A percentile compares a stretch with the other conserved stretches of the same genome.
These are phyloP conservation scores for Davidsoniella australis DNA, from an alignment of 2,329 filamentous ascomycete genomes.

Conservation along the genomic window DNA sequence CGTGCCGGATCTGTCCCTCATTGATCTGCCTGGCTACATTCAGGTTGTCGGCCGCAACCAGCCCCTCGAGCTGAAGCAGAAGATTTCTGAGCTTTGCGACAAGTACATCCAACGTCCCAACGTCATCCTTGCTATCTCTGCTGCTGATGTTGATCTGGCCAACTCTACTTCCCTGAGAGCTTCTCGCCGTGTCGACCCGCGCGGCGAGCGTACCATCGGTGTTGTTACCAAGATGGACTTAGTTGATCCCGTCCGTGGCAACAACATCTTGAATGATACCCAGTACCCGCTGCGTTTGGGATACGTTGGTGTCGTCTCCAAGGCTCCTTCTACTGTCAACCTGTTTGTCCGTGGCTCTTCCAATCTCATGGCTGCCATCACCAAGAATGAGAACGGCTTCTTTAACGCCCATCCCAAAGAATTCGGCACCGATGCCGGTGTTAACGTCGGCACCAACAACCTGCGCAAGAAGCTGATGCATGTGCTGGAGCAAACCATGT, in stretches of 20 bases:
- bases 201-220: constrained; percentile 89
- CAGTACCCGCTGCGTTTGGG: constrained; percentile 92
- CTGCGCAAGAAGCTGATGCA: constrained; percentile 93
- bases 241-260: constrained; percentile 67
- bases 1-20: constrained; percentile 86
- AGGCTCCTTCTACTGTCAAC: constrained; percentile 44
- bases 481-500: constrained; percentile 94
- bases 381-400: constrained; percentile 73
- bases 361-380: constrained; percentile 66
- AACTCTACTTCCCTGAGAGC: constrained; percentile 88
- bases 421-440: constrained; percentile 55
- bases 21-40: constrained; percentile 93
- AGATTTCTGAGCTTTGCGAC: constrained; percentile 89
- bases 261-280: constrained; percentile 63
- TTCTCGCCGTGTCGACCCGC: constrained; percentile 78
- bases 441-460: constrained; percentile 68
- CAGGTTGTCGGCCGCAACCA: constrained; percentile 88
- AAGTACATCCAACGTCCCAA: constrained; percentile 96
- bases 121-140: constrained; percentile 91
- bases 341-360: constrained; percentile 71
- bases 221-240: constrained; percentile 99
- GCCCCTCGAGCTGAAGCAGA: constrained; percentile 79
- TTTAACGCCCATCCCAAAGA: constrained; percentile 71
- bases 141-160: constrained; percentile 89
- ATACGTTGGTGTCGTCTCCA: constrained; percentile 88